Conservation (phyloP, 371 early-diverging fungal genomes). For the Mortierella sp. region DNA sequence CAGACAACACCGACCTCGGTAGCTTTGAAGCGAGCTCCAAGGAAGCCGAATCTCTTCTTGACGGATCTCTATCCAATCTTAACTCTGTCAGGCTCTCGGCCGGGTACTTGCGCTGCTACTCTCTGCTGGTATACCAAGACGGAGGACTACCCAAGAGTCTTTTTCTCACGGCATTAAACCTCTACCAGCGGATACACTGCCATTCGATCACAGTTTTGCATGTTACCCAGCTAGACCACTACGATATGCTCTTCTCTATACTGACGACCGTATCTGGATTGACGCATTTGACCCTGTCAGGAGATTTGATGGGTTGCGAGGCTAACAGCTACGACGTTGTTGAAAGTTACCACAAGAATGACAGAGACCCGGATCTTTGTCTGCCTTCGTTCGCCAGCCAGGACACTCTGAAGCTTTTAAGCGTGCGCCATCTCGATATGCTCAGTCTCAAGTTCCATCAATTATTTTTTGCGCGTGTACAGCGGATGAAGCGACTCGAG, state of each 20-base stretch:
- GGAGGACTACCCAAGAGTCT: too few species aligned
- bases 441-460: conserved; percentile 9
- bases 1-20: too few species aligned
- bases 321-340: background rate
- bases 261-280: conserved; percentile 10
- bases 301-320: background rate
- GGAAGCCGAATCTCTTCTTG: too few species aligned
- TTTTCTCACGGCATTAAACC: too few species aligned
- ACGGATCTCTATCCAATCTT: too few species aligned
- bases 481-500: conserved; percentile 4
- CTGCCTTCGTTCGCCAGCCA: too few species aligned
- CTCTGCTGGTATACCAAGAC: too few species aligned
- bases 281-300: conserved; percentile 5
- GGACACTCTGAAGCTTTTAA: conserved; percentile 7
- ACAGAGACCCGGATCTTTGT: too few species aligned
- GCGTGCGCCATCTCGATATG: conserved; percentile 4
- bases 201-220: conserved; percentile 4
- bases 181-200: background rate
- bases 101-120: too few species aligned
- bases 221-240: background rate
- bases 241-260: conserved; percentile 1
- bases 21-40: too few species aligned
- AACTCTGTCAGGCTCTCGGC: too few species aligned
- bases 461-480: conserved; percentile 14
- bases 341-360: too few species aligned